phyloP scores from a whole-genome alignment of 2,329 filamentous ascomycete genomes.

The Plectosphaerella plurivora region DNA sequence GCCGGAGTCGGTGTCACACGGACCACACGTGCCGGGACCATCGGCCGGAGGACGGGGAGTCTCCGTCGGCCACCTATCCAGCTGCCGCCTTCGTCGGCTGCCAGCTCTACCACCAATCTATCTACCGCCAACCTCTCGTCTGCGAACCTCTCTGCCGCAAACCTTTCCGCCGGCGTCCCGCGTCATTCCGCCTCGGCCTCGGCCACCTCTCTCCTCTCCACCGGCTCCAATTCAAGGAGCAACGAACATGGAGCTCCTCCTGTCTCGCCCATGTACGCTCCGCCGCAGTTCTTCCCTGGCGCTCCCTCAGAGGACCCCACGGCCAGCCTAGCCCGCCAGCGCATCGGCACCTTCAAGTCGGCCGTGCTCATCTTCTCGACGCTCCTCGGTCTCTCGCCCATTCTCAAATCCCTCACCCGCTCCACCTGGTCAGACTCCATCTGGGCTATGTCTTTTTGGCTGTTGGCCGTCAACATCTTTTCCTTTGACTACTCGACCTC shows the following conservation, averaged over 20 bases:
- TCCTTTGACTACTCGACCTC: slow-evolving; percentile 93
- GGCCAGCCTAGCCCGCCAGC: slow-evolving; percentile 40
- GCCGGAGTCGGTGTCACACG: not conserved
- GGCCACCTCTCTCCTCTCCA: slow-evolving; percentile 49
- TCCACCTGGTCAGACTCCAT: slow-evolving; percentile 94
- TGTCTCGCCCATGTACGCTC: not conserved
- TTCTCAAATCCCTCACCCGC: slow-evolving; percentile 90
- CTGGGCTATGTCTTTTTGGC: slow-evolving; percentile 93
- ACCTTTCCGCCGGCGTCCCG: not conserved
- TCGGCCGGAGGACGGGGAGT: slow-evolving; percentile 1
- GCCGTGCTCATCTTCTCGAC: slow-evolving; percentile 90
- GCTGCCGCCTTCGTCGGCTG: slow-evolving; percentile 28
- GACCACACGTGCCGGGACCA: not conserved
- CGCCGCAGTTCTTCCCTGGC: slow-evolving; percentile 6
- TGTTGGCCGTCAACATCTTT: slow-evolving; percentile 92
- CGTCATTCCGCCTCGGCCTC: slow-evolving; percentile 38
- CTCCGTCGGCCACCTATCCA: slow-evolving; percentile 1
- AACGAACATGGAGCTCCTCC: slow-evolving; percentile 3
- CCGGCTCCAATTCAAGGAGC: slow-evolving; percentile 23
- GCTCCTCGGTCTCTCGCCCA: slow-evolving; percentile 85
- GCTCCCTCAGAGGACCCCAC: slow-evolving; percentile 23
- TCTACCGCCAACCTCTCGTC: not conserved
- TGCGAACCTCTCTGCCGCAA: not conserved
- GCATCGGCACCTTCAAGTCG: slow-evolving; percentile 81
- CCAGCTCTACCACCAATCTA: slow-evolving; percentile 44